These are phyloP conservation scores for Trichosanthes truncata DNA, from an alignment of 306 rosid species.

Conservation along the genomic window DNA sequence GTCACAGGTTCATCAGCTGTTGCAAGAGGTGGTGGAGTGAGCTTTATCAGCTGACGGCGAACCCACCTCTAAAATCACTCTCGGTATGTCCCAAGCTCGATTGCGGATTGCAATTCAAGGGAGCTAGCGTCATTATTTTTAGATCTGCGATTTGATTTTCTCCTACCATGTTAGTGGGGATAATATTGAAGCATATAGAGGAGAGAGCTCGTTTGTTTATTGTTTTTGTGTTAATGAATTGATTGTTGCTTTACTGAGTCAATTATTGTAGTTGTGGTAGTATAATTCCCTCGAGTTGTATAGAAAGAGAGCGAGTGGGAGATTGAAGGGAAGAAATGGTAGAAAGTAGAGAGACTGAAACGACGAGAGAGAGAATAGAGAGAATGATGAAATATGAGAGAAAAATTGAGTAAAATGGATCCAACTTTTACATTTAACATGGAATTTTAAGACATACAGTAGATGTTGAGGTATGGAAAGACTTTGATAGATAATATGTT, in stretches of 20 bases:
- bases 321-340: too few relatives aligned
- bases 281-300: neutral
- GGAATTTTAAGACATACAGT: too few relatives aligned
- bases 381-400: too few relatives aligned
- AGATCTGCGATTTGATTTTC: neutral
- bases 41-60: slow-evolving; percentile 36
- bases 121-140: neutral
- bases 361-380: too few relatives aligned
- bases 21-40: slow-evolving; percentile 68
- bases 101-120: neutral
- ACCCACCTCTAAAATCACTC: slow-evolving; percentile 66
- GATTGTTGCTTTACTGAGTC: neutral
- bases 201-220: neutral
- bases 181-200: neutral
- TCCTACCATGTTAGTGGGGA: neutral
- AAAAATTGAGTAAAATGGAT: too few relatives aligned
- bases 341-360: too few relatives aligned
- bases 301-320: too few relatives aligned
- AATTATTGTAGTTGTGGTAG: neutral
- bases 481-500: too few relatives aligned
- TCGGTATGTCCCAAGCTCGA: slow-evolving; percentile 27
- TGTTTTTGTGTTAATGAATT: neutral
- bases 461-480: too few relatives aligned
- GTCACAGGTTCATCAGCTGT: slow-evolving; percentile 72
- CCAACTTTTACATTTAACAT: too few relatives aligned